Conservation (phyloP, 2,329 filamentous ascomycete species). For the Colletotrichum sp. region DNA sequence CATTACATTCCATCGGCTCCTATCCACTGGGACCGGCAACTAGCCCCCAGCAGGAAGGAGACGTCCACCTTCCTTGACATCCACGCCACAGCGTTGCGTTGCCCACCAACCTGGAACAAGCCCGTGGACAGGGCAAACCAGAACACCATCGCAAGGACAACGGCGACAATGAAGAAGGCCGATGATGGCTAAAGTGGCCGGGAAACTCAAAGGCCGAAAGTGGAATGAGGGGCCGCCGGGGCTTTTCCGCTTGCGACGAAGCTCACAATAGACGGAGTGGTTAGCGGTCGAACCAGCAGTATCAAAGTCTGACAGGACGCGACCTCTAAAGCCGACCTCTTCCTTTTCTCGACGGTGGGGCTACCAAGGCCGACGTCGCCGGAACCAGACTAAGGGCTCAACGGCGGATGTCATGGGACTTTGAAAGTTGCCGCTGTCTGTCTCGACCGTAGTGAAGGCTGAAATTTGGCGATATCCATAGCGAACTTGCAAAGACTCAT, state of each 20-base stretch:
- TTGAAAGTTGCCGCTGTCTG: neutral
- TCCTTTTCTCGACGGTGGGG: neutral
- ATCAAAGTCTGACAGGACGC: neutral
- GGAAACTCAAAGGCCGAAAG: neutral
- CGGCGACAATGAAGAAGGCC: neutral
- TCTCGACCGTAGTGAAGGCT: neutral
- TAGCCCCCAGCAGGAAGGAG: constrained; percentile 8
- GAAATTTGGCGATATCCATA: neutral
- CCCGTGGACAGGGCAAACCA: neutral
- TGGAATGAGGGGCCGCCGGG: constrained; percentile 1
- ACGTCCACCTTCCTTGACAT: neutral
- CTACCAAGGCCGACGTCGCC: neutral
- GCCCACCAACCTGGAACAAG: constrained; percentile 7
- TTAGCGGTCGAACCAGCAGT: neutral
- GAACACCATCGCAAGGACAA: neutral
- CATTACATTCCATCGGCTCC: constrained; percentile 10
- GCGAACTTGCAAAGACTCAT: neutral
- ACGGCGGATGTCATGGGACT: neutral
- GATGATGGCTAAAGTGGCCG: neutral
- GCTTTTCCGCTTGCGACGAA: neutral
- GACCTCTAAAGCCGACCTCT: neutral
- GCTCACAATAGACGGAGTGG: neutral
- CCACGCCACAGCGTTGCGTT: constrained; percentile 16
- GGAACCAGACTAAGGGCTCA: neutral
- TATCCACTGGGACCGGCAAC: neutral